Evolutionary conservation across 1,284 basidiomycete genomes (phyloP).

Genomic region (Jaminaea rosea): DNA sequence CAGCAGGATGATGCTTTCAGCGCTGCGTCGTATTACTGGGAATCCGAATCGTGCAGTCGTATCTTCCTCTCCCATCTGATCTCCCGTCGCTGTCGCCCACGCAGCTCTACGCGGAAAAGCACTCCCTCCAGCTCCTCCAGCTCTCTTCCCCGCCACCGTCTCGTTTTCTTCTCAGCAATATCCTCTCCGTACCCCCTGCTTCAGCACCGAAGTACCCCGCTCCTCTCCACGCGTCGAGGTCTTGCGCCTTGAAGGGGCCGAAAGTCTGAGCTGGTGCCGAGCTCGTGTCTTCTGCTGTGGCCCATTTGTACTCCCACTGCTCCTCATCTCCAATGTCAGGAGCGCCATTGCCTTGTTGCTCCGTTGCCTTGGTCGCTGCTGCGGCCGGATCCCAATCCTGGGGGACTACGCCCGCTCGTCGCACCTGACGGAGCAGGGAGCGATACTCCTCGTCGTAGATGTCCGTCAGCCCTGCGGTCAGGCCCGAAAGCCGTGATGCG

Average conservation of each 20-base stretch:
- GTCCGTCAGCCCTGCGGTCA: constrained; percentile 40
- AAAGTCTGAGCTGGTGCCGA: constrained; percentile 29
- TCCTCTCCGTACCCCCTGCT: constrained; percentile 17
- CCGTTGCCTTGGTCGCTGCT: background rate
- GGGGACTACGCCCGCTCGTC: constrained; percentile 29
- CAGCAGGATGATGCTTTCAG: too few relatives aligned
- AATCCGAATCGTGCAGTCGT: too few relatives aligned
- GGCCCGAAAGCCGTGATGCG: constrained; percentile 22
- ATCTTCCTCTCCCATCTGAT: too few relatives aligned
- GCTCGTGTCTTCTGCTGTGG: constrained; percentile 14
- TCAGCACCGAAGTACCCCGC: constrained; percentile 40
- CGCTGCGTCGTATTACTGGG: too few relatives aligned
- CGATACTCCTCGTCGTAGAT: constrained; percentile 44
- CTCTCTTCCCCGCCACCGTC: background rate
- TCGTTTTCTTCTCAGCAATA: constrained; percentile 16
- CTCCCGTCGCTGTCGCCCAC: too few relatives aligned
- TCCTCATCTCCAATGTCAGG: background rate
- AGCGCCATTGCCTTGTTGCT: background rate
- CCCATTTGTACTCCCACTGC: constrained; percentile 39
- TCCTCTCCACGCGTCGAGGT: constrained; percentile 28
- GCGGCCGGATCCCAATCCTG: constrained; percentile 38
- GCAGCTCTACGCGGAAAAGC: too few relatives aligned
- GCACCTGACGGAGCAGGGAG: constrained; percentile 26
- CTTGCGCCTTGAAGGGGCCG: constrained; percentile 28
- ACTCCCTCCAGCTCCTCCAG: background rate